phyloP scores from a whole-genome alignment of 352 stramenopile species.

The Globisporangium apiculatum region DNA sequence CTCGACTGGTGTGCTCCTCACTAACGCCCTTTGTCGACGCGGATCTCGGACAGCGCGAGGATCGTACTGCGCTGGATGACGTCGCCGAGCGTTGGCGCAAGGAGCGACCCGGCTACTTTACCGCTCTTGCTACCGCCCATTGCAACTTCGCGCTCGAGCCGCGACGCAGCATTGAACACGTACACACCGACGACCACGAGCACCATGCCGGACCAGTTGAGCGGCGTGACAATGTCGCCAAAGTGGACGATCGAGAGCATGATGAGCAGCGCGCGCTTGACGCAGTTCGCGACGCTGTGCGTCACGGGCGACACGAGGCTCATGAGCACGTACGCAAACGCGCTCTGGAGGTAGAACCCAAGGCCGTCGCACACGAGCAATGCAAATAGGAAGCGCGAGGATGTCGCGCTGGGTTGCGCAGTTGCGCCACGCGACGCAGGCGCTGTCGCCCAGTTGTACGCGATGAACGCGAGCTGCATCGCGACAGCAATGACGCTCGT shows the following conservation, averaged over 20 bases:
- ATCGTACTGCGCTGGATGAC: constrained; percentile 48
- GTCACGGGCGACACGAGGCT: constrained; percentile 87
- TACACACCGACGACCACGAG: constrained; percentile 88
- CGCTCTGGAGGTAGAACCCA: constrained; percentile 88
- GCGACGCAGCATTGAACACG: constrained; percentile 70
- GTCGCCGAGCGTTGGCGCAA: constrained; percentile 17
- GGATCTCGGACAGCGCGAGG: constrained; percentile 51
- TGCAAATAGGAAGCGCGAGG: constrained; percentile 35
- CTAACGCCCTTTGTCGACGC: constrained; percentile 21
- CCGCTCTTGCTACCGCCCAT: not conserved
- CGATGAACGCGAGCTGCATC: constrained; percentile 82
- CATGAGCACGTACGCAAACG: constrained; percentile 89
- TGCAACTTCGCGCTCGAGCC: constrained; percentile 43
- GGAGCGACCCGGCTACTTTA: constrained; percentile 18
- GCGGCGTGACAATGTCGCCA: constrained; percentile 73
- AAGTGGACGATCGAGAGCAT: constrained; percentile 89
- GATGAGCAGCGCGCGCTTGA: constrained; percentile 88
- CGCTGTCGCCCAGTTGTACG: constrained; percentile 52
- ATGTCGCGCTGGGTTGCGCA: constrained; percentile 20
- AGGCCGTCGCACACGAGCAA: constrained; percentile 63
- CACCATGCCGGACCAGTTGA: constrained; percentile 81
- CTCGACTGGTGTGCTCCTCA: not conserved
- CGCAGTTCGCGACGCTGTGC: constrained; percentile 88
- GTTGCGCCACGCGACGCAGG: constrained; percentile 21
- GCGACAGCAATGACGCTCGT: constrained; percentile 77